Conservation (phyloP, 768 basidiomycete genomes). For the Rickenella mellea region DNA sequence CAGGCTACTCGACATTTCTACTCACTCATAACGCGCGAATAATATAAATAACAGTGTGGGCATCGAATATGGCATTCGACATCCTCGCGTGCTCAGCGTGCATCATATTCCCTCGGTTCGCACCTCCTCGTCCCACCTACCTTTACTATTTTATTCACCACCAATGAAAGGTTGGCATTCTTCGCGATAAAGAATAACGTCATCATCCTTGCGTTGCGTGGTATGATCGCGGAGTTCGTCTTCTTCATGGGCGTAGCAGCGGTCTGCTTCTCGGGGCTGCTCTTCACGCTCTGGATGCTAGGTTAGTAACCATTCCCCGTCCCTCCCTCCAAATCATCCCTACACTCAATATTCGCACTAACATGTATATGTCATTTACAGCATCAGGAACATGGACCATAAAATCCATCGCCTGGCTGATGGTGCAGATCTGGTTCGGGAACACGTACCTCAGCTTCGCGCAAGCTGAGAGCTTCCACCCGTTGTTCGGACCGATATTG, state of each 20-base stretch:
- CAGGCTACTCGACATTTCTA: too few relatives aligned
- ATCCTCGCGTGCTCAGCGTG: slow-evolving; percentile 78
- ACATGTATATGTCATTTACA: slow-evolving; percentile 5
- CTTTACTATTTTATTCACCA: slow-evolving; percentile 1
- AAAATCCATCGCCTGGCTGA: slow-evolving; percentile 66
- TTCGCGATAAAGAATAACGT: slow-evolving; percentile 74
- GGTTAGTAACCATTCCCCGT: slow-evolving; percentile 19
- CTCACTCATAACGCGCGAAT: slow-evolving; percentile 2
- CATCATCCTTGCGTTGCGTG: slow-evolving; percentile 66
- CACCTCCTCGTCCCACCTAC: slow-evolving; percentile 1
- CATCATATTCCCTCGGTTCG: slow-evolving; percentile 73
- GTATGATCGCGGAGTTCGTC: slow-evolving; percentile 72
- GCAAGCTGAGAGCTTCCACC: slow-evolving; percentile 34
- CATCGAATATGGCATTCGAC: slow-evolving; percentile 69
- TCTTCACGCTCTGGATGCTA: slow-evolving; percentile 45
- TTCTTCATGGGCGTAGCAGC: slow-evolving; percentile 73
- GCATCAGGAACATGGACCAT: slow-evolving; percentile 26
- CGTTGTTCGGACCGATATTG: slow-evolving; percentile 63
- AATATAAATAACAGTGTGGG: slow-evolving; percentile 23
- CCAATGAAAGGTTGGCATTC: slow-evolving; percentile 53
- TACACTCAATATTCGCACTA: slow-evolving; percentile 4
- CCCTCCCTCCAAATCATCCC: background rate
- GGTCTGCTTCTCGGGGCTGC: slow-evolving; percentile 74
- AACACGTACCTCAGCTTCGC: slow-evolving; percentile 52
- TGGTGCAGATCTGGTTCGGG: slow-evolving; percentile 85